Percentiles rank a stretch among this genome's conserved stretches.
These are phyloP conservation scores for Russula sp. DNA, from an alignment of 768 basidiomycete genomes.

Conservation along the genomic window DNA sequence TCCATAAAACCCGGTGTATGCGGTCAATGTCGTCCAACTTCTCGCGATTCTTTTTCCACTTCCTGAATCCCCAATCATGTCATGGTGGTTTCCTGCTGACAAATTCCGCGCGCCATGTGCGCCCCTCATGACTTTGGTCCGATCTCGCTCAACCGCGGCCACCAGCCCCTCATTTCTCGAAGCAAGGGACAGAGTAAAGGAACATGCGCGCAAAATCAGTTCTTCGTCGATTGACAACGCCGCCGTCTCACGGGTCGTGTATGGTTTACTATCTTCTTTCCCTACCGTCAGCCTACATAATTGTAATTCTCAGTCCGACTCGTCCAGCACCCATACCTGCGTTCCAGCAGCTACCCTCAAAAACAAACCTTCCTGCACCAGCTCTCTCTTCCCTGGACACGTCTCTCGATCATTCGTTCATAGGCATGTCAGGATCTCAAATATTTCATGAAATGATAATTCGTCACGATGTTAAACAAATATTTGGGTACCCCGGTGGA, in stretches of 20 bases:
- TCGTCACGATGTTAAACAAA: constrained; percentile 89
- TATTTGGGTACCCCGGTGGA: constrained; percentile 97
- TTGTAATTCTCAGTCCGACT: constrained; percentile 32
- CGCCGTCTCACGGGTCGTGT: constrained; percentile 56
- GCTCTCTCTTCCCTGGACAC: constrained; percentile 37
- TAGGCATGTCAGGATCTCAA: constrained; percentile 92
- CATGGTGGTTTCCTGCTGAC: constrained; percentile 32
- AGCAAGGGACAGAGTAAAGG: constrained; percentile 73
- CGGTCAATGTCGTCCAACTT: neutral
- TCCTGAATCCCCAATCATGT: constrained; percentile 27
- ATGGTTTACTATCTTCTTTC: constrained; percentile 27
- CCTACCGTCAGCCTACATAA: neutral
- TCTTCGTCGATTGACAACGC: constrained; percentile 60
- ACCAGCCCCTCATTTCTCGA: constrained; percentile 55
- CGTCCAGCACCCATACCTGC: constrained; percentile 56
- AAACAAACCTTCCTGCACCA: constrained; percentile 34
- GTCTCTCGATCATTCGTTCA: constrained; percentile 76
- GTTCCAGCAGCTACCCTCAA: constrained; percentile 45
- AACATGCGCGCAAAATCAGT: constrained; percentile 71
- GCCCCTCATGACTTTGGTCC: constrained; percentile 39
- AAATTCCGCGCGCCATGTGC: constrained; percentile 37
- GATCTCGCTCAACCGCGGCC: constrained; percentile 48
- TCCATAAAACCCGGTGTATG: neutral
- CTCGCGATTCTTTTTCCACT: neutral
- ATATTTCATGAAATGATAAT: constrained; percentile 99